Evolutionary conservation across 164 flowering plant species (phyloP).

Genomic region (Sextonia rubra): DNA sequence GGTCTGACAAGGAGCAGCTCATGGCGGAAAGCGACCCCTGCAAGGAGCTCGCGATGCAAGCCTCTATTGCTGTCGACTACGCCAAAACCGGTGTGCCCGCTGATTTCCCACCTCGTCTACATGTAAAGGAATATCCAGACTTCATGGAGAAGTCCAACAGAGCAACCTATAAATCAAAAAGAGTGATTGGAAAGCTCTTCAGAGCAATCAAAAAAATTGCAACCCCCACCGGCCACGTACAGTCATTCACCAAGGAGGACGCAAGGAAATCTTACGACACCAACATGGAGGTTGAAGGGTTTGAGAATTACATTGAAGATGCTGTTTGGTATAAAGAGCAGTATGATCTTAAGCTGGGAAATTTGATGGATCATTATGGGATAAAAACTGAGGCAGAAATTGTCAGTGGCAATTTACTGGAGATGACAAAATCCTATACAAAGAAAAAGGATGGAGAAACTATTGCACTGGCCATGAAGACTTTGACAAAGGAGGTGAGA

Average conservation of each 20-base stretch:
- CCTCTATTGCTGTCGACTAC: slow-evolving; percentile 80
- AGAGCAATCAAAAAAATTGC: slow-evolving; percentile 56
- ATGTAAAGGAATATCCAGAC: slow-evolving; percentile 72
- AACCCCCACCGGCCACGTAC: slow-evolving; percentile 16
- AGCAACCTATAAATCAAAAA: slow-evolving; percentile 50
- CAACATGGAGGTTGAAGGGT: slow-evolving; percentile 80
- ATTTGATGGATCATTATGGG: slow-evolving; percentile 73
- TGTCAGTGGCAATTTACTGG: slow-evolving; percentile 59
- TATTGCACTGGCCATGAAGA: slow-evolving; percentile 48
- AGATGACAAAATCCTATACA: slow-evolving; percentile 43
- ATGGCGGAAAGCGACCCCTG: slow-evolving; percentile 57
- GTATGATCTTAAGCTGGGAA: slow-evolving; percentile 66
- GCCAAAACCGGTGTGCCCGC: slow-evolving; percentile 87
- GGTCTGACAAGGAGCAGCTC: slow-evolving; percentile 49
- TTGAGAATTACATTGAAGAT: slow-evolving; percentile 50
- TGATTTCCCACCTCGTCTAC: slow-evolving; percentile 47
- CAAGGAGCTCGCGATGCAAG: slow-evolving; percentile 50
- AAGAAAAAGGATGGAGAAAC: slow-evolving; percentile 56
- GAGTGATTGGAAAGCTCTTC: slow-evolving; percentile 39
- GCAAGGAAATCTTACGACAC: slow-evolving; percentile 54
- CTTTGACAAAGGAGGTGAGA: slow-evolving; percentile 71
- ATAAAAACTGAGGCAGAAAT: slow-evolving; percentile 76
- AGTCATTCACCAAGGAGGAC: slow-evolving; percentile 47
- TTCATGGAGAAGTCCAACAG: slow-evolving; percentile 86
- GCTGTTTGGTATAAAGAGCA: slow-evolving; percentile 57